A percentile compares a stretch with the other conserved stretches of the same genome.
Conservation (phyloP, 2,329 filamentous ascomycete genomes). For the Diaporthe citrichinensis region DNA sequence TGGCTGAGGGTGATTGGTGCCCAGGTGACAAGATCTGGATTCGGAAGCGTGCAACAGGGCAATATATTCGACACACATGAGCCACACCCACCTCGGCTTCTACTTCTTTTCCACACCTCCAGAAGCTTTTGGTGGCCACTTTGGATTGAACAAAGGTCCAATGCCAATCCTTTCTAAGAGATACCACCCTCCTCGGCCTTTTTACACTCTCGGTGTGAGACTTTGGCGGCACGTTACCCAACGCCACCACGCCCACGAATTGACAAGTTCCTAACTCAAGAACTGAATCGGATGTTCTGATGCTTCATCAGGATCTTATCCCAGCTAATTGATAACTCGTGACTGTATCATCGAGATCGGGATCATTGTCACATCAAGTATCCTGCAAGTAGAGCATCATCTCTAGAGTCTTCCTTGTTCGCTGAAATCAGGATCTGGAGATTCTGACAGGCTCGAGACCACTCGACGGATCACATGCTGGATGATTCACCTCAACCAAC, state of each 20-base stretch:
- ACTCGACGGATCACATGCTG: slow-evolving; percentile 12
- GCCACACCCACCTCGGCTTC: slow-evolving; percentile 11
- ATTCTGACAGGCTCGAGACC: slow-evolving; percentile 3
- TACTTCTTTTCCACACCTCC: not conserved
- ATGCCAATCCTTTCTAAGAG: not conserved
- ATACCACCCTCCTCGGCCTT: slow-evolving; percentile 5
- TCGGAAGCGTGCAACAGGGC: slow-evolving; percentile 1
- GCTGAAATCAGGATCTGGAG: slow-evolving; percentile 11
- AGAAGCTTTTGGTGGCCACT: not conserved
- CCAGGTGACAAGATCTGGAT: not conserved
- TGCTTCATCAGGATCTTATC: slow-evolving; percentile 3
- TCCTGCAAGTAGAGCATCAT: slow-evolving; percentile 16
- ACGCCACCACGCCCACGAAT: slow-evolving; percentile 18
- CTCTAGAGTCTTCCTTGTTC: slow-evolving; percentile 6
- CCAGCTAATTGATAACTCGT: slow-evolving; percentile 14
- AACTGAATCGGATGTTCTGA: not conserved
- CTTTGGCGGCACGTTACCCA: not conserved
- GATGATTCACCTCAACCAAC: slow-evolving; percentile 7
- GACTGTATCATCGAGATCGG: not conserved
- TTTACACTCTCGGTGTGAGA: not conserved
- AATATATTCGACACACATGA: slow-evolving; percentile 5
- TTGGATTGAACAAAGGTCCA: slow-evolving; percentile 1
- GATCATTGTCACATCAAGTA: slow-evolving; percentile 17
- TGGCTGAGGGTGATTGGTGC: not conserved
- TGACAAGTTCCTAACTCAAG: not conserved